Base-by-base conservation (phyloP, 1,284 basidiomycete species). In the Irpex sp. region DNA sequence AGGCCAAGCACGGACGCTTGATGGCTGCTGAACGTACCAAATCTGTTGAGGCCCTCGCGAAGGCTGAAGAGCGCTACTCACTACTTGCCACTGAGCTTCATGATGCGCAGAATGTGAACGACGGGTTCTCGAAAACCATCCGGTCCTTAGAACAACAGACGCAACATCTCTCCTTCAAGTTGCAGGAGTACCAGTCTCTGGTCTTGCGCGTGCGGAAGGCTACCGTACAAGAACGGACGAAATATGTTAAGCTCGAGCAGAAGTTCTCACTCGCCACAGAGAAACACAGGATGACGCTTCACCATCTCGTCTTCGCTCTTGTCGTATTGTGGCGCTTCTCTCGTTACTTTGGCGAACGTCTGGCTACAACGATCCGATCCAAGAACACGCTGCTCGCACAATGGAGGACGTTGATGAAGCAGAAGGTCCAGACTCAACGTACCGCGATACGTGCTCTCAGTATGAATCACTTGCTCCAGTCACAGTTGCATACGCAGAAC, bases 281-380 rank as follows among this genome's bases (percentile, higher is more conserved):
- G 19, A 44, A 60, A 38, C 63, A 60, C 36, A 49, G 17, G 17
- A 6, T 6, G 8, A 59, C 60, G 4, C 57, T 60, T 47, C 59
- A 49, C 17, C 21, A 19, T 11, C 56, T 66, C n/a, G 17, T 62
- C 34, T 51, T 62, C 9, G 17, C 49, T 36, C 31, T 66, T 7
- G 44, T 58, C 3, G 5, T 66, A 31, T 51, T 66, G 13, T 61
- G 60, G 40, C 57, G 60, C 15, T 64, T 62, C 31, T 56, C 60
- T 59, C 58, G 47, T n/a, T 36, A 34, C 26, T 60, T 66, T 26
- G 52, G 62, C 11, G 38, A 9, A 34, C 60, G 63, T 34, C 26
- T 60, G 7, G 55, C 6, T 5, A 34, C 57, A 31, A 57, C 51
- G 15, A 26, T 61, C 17, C 59, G 54, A 3, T 21, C 48, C 7